Evolutionary conservation across 2,329 filamentous ascomycete species (phyloP).

Genomic region (Phoma sp.): DNA sequence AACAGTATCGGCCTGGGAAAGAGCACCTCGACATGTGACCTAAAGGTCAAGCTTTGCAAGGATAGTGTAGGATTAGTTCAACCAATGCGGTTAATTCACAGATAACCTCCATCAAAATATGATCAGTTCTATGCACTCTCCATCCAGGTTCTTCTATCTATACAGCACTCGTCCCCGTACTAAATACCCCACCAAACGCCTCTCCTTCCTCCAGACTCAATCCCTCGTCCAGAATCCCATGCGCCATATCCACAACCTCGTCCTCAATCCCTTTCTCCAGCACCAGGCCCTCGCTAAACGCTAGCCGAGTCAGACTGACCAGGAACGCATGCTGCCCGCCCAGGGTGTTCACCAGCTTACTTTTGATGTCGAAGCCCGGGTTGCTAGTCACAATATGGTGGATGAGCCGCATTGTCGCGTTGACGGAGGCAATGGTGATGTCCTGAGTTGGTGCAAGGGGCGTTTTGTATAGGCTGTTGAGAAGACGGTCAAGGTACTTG

Average conservation of each 20-base stretch:
- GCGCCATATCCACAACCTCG: slow-evolving; percentile 80
- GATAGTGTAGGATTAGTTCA: too few relatives aligned
- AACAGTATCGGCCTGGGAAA: too few relatives aligned
- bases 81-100: too few relatives aligned
- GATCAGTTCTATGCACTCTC: too few relatives aligned
- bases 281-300: slow-evolving; percentile 80
- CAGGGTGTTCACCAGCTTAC: slow-evolving; percentile 71
- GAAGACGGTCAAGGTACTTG: slow-evolving; percentile 73
- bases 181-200: slow-evolving; percentile 57
- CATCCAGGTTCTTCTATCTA: too few relatives aligned
- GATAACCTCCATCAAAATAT: too few relatives aligned
- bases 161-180: too few relatives aligned
- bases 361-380: slow-evolving; percentile 69
- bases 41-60: too few relatives aligned
- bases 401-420: slow-evolving; percentile 65
- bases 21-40: too few relatives aligned
- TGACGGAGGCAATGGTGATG: slow-evolving; percentile 59
- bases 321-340: slow-evolving; percentile 83
- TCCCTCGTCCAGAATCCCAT: slow-evolving; percentile 78
- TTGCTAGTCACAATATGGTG: slow-evolving; percentile 66
- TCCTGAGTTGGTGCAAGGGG: slow-evolving; percentile 44
- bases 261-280: slow-evolving; percentile 78
- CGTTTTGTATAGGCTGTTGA: slow-evolving; percentile 63
- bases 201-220: slow-evolving; percentile 81
- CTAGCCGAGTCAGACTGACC: slow-evolving; percentile 79